These are phyloP conservation scores for Cokeromyces recurvatus DNA, from an alignment of 371 early-diverging fungal genomes.

Conservation along the genomic window DNA sequence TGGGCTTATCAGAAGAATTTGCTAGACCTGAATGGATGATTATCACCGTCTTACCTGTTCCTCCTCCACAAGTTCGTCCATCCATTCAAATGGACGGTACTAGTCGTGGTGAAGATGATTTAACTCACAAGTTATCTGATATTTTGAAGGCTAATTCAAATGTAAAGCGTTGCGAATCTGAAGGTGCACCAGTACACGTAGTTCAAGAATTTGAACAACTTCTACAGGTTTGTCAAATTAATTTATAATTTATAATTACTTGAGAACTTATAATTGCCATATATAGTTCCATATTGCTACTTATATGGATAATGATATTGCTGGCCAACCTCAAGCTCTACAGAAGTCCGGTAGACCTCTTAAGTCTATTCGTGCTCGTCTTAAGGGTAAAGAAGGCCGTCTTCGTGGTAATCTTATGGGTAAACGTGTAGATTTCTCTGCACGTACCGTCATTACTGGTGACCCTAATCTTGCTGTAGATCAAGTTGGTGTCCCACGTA, in stretches of 20 bases:
- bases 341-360: slow-evolving; percentile 98
- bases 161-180: slow-evolving; percentile 86
- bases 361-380: slow-evolving; percentile 96
- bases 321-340: slow-evolving; percentile 95
- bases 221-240: slow-evolving; percentile 65
- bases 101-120: slow-evolving; percentile 96
- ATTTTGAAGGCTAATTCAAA: slow-evolving; percentile 97
- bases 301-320: slow-evolving; percentile 98
- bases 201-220: slow-evolving; percentile 94
- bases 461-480: slow-evolving; percentile 98
- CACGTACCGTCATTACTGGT: slow-evolving; percentile 99
- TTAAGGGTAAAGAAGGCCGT: slow-evolving; percentile 99
- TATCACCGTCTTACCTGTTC: slow-evolving; percentile 92
- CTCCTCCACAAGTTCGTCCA: slow-evolving; percentile 99
- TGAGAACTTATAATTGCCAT: not conserved
- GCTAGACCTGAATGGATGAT: slow-evolving; percentile 99
- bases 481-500: slow-evolving; percentile 99
- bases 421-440: slow-evolving; percentile 99
- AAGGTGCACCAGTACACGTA: slow-evolving; percentile 96
- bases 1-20: slow-evolving; percentile 93
- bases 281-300: slow-evolving; percentile 95
- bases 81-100: slow-evolving; percentile 96
- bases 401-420: slow-evolving; percentile 99
- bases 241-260: not conserved
- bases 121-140: slow-evolving; percentile 96